A percentile compares a stretch with the other conserved stretches of the same genome.
These are phyloP conservation scores for Pyricularia sp. DNA, from an alignment of 2,329 filamentous ascomycete species.

Conservation along the genomic window DNA sequence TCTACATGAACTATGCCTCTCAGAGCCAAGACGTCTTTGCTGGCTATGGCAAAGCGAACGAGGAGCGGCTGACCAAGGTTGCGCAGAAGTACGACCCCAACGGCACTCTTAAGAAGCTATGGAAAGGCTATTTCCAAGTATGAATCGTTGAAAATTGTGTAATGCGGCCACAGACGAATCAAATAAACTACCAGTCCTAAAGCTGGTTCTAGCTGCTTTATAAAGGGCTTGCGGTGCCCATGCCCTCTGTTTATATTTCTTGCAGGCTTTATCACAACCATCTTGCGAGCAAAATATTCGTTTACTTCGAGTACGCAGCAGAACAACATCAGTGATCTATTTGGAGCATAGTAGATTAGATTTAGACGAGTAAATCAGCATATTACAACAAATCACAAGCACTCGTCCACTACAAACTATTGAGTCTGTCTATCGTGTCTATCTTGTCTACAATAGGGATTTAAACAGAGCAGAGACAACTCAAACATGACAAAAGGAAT, in stretches of 20 bases:
- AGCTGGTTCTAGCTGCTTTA: background rate
- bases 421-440: background rate
- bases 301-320: background rate
- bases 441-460: background rate
- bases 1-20: conserved; percentile 31
- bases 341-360: background rate
- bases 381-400: background rate
- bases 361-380: background rate
- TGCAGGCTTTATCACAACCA: too few species aligned
- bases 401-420: background rate
- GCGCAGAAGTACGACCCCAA: conserved; percentile 20
- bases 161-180: background rate
- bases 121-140: conserved; percentile 17
- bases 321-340: background rate
- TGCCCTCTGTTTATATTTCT: background rate
- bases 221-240: background rate
- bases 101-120: conserved; percentile 19
- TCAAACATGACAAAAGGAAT: background rate
- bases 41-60: conserved; percentile 24
- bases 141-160: background rate
- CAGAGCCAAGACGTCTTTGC: conserved; percentile 23
- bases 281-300: too few species aligned
- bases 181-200: background rate
- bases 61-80: conserved; percentile 16
- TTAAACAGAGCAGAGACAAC: background rate